These are phyloP conservation scores for Talaromyces marneffei DNA, from an alignment of 2,329 filamentous ascomycete genomes.

Conservation along the genomic window DNA sequence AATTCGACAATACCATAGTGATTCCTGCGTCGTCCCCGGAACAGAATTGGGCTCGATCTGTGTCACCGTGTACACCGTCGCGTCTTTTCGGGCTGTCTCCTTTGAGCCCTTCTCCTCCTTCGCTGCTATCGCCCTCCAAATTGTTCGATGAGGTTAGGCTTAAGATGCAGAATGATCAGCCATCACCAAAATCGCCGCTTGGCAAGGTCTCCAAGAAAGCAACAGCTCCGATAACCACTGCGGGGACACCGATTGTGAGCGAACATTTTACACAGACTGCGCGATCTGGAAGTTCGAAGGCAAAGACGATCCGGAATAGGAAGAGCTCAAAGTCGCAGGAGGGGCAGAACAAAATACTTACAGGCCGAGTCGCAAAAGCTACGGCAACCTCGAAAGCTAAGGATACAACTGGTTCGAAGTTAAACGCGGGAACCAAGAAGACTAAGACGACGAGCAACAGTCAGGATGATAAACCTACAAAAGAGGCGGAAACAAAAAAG, in stretches of 20 bases:
- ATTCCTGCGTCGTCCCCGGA: conserved; percentile 41
- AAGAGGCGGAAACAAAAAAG: conserved; percentile 14
- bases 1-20: conserved; percentile 31
- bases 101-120: conserved; percentile 21
- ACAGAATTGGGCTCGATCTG: conserved; percentile 26
- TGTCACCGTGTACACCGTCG: conserved; percentile 15
- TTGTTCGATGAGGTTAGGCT: conserved; percentile 15
- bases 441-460: not conserved
- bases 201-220: conserved; percentile 12
- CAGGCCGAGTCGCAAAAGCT: conserved; percentile 33
- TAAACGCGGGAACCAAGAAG: not conserved
- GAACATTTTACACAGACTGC: conserved; percentile 14
- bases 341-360: conserved; percentile 29
- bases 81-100: conserved; percentile 18
- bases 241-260: not conserved
- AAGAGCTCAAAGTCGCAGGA: conserved; percentile 18
- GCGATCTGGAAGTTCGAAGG: conserved; percentile 22
- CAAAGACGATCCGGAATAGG: conserved; percentile 15
- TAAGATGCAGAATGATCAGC: not conserved
- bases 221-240: conserved; percentile 1
- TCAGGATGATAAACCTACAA: not conserved
- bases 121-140: conserved; percentile 25
- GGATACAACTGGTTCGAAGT: not conserved
- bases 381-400: conserved; percentile 5
- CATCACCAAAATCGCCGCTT: conserved; percentile 6